phyloP scores from a whole-genome alignment of 176 grass and related monocot species.

The Tuctoria greenei region DNA sequence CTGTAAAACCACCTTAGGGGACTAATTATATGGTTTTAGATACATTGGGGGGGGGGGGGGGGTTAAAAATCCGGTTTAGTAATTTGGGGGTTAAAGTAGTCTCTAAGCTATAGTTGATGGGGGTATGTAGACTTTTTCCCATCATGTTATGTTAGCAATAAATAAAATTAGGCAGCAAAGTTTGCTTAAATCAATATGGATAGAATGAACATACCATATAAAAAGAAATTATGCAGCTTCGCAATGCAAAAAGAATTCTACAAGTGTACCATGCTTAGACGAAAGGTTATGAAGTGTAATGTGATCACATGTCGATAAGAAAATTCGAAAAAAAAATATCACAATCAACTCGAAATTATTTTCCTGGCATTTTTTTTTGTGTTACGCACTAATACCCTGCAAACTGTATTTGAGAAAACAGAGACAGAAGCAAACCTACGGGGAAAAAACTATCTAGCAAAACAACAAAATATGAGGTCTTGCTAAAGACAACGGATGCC shows the following conservation, averaged over 20 bases:
- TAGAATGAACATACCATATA: background rate
- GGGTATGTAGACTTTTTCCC: no score
- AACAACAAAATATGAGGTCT: background rate
- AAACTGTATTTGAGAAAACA: slow-evolving; percentile 21
- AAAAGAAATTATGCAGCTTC: slow-evolving; percentile 11
- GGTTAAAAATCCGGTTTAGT: no score
- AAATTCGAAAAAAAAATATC: background rate
- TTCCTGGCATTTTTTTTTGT: background rate
- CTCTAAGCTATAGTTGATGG: no score
- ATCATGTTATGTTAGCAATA: slow-evolving; percentile 9
- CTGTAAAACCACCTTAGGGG: no score
- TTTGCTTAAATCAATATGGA: background rate
- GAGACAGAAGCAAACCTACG: background rate
- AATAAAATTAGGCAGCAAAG: background rate
- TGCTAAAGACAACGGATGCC: background rate
- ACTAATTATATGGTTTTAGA: no score
- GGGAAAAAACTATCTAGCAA: background rate
- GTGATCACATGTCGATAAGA: background rate
- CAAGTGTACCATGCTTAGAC: slow-evolving; percentile 1
- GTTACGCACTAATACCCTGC: background rate
- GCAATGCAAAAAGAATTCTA: slow-evolving; percentile 6
- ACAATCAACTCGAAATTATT: background rate
- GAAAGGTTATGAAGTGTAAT: background rate
- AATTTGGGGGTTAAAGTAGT: no score
- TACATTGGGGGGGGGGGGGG: no score